phyloP scores from a whole-genome alignment of 2,329 filamentous ascomycete species.

The Monascus ruber region DNA sequence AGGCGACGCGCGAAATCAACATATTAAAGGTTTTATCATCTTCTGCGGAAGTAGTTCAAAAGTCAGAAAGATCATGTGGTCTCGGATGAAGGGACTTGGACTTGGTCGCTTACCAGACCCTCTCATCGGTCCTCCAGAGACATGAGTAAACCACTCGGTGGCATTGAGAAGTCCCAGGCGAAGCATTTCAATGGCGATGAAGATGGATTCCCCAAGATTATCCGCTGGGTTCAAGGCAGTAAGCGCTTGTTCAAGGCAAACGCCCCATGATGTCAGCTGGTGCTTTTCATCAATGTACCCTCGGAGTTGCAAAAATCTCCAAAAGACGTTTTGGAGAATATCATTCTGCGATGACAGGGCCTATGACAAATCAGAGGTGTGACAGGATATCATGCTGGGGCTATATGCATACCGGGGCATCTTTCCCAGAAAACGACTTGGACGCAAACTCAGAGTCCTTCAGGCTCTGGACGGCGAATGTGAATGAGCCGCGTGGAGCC shows the following conservation, averaged over 20 bases:
- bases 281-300: constrained; percentile 73
- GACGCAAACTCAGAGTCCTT: constrained; percentile 58
- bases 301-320: constrained; percentile 80
- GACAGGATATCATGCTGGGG: neutral
- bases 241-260: constrained; percentile 61
- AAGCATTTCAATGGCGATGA: constrained; percentile 77
- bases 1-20: constrained; percentile 76
- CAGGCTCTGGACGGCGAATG: constrained; percentile 49
- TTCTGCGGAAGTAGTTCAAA: constrained; percentile 36
- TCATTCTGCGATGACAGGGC: constrained; percentile 55
- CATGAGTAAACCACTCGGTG: constrained; percentile 49
- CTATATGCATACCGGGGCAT: constrained; percentile 24
- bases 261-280: constrained; percentile 72
- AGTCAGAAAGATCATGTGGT: constrained; percentile 1
- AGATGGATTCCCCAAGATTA: constrained; percentile 62
- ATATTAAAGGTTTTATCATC: constrained; percentile 68
- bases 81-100: neutral
- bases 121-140: constrained; percentile 48
- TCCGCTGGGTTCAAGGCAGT: constrained; percentile 46
- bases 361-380: constrained; percentile 16
- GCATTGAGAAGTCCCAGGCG: constrained; percentile 67
- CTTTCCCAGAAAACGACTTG: constrained; percentile 53
- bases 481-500: constrained; percentile 20
- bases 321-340: constrained; percentile 63
- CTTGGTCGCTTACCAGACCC: constrained; percentile 35